Base-by-base conservation (phyloP, 257 asterid genomes). In the Nicotiana attenuata region DNA sequence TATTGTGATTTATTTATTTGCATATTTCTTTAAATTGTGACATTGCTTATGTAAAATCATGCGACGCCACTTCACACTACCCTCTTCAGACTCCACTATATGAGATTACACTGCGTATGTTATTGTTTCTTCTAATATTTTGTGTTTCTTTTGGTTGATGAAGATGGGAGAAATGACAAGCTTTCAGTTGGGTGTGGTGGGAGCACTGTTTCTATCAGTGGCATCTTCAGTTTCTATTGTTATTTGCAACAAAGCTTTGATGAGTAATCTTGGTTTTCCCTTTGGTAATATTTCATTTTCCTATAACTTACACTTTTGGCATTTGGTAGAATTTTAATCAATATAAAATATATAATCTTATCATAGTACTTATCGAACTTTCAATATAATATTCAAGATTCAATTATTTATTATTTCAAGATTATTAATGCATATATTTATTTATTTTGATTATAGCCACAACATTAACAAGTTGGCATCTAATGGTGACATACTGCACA, bases 161-260 rank as follows among this genome's bases (percentile, higher is more conserved):
- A 85, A 89, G 85, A 94, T 94, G 98, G 98, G 96, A 82, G 97
- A 94, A 88, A 91, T 87, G 88, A 73, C 91, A 28, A 88, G 93
- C n/a, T 89, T 88, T 81, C 98, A 92, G 59, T 81, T 91, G 86
- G 97, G 98, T 3, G 95, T 94, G 2, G 84, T 94, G 9, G 94
- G 98, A n/a, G 98, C 98, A 61, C 61, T 94, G 65, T 89, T 91
- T 77, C 94, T 94, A 5, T 92, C 98, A 0, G 98, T 94, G 83
- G 98, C 98, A 78, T 94, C 98, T 50, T 94, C 98, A 2, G 98
- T 94, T 3, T 94, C 98, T 76, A 94, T 94, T 80, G 98, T 94
- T 81, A 92, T 94, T 82, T 93, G 97, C 89, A 94, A 94, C 89
- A 94, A 94, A 83, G 98, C 98, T 83, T 84, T 94, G 87, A 94